These are phyloP conservation scores for Beverwykella pulmonaria DNA, from an alignment of 495 filamentous ascomycete genomes.

Conservation along the genomic window DNA sequence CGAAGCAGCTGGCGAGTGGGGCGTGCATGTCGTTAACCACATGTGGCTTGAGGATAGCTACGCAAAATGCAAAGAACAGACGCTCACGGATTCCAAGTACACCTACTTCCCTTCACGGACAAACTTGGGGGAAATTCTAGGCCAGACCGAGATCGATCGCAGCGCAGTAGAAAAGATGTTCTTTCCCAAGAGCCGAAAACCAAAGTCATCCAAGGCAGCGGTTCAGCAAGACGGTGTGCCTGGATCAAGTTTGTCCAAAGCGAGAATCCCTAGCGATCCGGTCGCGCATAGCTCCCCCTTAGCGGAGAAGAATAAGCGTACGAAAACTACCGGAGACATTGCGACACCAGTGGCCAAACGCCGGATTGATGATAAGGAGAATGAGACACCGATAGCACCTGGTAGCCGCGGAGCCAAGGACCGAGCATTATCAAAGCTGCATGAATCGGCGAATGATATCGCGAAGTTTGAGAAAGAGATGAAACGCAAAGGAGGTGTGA, in stretches of 20 bases:
- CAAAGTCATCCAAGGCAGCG: slow-evolving; percentile 5
- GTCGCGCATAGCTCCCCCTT: slow-evolving; percentile 30
- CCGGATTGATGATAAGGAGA: slow-evolving; percentile 70
- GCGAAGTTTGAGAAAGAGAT: slow-evolving; percentile 90
- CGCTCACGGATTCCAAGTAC: slow-evolving; percentile 69
- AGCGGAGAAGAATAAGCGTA: slow-evolving; percentile 22
- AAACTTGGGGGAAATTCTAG: slow-evolving; percentile 89
- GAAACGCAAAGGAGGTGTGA: slow-evolving; percentile 81
- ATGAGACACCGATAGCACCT: slow-evolving; percentile 77
- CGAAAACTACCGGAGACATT: slow-evolving; percentile 23
- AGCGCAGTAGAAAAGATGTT: slow-evolving; percentile 61
- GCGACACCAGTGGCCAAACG: slow-evolving; percentile 54
- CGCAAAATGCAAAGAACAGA: slow-evolving; percentile 74
- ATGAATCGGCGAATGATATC: slow-evolving; percentile 78
- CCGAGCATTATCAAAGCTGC: slow-evolving; percentile 72
- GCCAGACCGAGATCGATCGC: slow-evolving; percentile 73
- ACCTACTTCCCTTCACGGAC: slow-evolving; percentile 82
- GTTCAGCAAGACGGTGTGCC: slow-evolving; percentile 1
- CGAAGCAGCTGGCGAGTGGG: slow-evolving; percentile 88
- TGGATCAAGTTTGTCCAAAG: slow-evolving; percentile 4
- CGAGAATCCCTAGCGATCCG: slow-evolving; percentile 9
- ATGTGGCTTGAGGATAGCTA: slow-evolving; percentile 98
- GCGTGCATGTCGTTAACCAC: slow-evolving; percentile 86
- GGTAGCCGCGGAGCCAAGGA: slow-evolving; percentile 86
- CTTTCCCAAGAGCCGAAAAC: slow-evolving; percentile 38